Evolutionary conservation across 805 yeast genomes (phyloP), one percentile per base, ranked within the genome.

Genomic region (Candida arabinofermentans): DNA sequence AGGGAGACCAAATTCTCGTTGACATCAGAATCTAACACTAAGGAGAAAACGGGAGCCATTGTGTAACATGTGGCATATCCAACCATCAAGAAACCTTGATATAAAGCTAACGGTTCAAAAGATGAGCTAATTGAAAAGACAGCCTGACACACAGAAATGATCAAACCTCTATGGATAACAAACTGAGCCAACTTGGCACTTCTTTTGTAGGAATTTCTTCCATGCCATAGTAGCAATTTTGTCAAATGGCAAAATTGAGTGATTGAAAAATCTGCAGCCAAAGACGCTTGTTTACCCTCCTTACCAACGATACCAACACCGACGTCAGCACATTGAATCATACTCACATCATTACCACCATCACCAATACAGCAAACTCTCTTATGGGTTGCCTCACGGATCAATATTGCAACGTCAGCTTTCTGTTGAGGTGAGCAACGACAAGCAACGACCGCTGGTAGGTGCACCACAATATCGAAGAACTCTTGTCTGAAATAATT

Each of bases 261-360:
- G 38, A 93, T 81, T 14, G 96, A 87, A 65, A 91, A 93, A 63
- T 93, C 99, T 1, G 99, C 98, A 4, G 98, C 96, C 39, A 93
- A 69, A 0, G 96, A 88, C 0, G 99, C 99, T 62, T 93, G 99
- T 48, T 83, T 84, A 27, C 99, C 99, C 62, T 93, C 99, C 62
- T 93, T 93, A 27, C 99, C 99, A 17, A 93, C 99, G 51, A 93
- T 93, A 42, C 99, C 99, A 23, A 93, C 96, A 45, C 99, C 99
- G 8, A 93, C 96, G 67, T 95, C 96, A 0, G 99, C 99, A 51
- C 95, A 84, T 65, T 93, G 99, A 51, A 93, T 93, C 99, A 93
- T 93, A 54, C 95, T 86, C 26, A 93, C 99, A 65, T 93, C 99
- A 57, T 93, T 93, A 54, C 99, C 99, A 55, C 99, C 99, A 64